Conservation (phyloP, 2,329 filamentous ascomycete genomes). For the Monosporascus sp. region DNA sequence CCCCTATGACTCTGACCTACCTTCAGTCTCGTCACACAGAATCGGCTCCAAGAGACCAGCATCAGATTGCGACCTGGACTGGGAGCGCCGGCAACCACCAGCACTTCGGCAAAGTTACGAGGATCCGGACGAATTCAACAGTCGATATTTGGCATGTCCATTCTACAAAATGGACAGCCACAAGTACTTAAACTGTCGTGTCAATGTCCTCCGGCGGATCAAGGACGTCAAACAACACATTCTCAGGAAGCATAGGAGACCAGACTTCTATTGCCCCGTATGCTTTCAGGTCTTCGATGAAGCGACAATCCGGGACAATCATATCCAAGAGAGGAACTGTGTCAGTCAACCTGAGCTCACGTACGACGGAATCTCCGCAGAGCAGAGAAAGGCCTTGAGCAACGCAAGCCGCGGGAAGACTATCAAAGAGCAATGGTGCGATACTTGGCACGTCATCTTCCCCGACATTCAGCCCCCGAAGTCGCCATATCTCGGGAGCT, state of each 20-base stretch:
- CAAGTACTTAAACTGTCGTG: constrained; percentile 13
- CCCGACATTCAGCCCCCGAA: constrained; percentile 8
- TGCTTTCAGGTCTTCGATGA: constrained; percentile 12
- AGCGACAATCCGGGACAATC: constrained; percentile 9
- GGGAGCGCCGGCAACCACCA: no score
- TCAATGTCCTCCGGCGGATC: constrained; percentile 15
- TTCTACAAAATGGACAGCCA: constrained; percentile 15
- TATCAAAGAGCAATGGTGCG: constrained; percentile 17
- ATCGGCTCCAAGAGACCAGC: no score
- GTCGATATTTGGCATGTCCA: constrained; percentile 10
- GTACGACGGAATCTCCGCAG: constrained; percentile 12
- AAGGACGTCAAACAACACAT: constrained; percentile 23
- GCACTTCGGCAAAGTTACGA: no score
- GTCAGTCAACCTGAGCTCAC: neutral
- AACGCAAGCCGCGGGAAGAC: constrained; percentile 13
- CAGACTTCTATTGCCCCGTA: constrained; percentile 13
- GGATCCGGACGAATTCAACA: no score
- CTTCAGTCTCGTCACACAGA: no score
- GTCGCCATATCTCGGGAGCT: constrained; percentile 11
- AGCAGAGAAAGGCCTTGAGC: constrained; percentile 11
- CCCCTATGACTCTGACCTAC: no score
- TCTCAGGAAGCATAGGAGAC: constrained; percentile 14
- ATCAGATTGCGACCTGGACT: no score
- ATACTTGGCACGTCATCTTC: constrained; percentile 17
- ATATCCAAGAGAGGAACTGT: constrained; percentile 2